These are phyloP conservation scores for Seiridium cupressi DNA, from an alignment of 2,329 filamentous ascomycete species.

Conservation along the genomic window DNA sequence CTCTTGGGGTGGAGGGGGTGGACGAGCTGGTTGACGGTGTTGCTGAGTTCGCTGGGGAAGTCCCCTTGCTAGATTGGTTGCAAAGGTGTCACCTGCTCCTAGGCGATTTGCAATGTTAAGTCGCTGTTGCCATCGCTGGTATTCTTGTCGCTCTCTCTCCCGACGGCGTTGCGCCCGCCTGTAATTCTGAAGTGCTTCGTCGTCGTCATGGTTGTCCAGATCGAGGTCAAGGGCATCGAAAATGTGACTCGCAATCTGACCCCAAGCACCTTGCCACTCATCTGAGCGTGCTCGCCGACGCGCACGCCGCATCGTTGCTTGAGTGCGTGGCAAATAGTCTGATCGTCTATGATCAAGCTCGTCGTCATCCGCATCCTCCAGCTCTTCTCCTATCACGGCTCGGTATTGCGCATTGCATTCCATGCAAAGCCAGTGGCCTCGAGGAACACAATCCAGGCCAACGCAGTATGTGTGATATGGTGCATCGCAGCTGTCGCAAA, in stretches of 20 bases:
- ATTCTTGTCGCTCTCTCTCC: slow-evolving; percentile 55
- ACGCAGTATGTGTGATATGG: slow-evolving; percentile 92
- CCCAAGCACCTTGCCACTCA: slow-evolving; percentile 89
- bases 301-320: slow-evolving; percentile 54
- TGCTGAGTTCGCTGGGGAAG: slow-evolving; percentile 63
- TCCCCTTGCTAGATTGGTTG: slow-evolving; percentile 53
- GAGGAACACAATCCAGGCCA: slow-evolving; percentile 73
- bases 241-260: slow-evolving; percentile 58
- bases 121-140: slow-evolving; percentile 77
- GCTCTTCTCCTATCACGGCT: slow-evolving; percentile 43
- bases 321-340: slow-evolving; percentile 51
- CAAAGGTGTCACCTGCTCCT: slow-evolving; percentile 72
- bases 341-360: slow-evolving; percentile 23
- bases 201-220: slow-evolving; percentile 83
- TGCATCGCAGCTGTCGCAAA: slow-evolving; percentile 89
- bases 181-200: slow-evolving; percentile 53
- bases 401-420: slow-evolving; percentile 56
- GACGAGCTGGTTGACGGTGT: slow-evolving; percentile 50
- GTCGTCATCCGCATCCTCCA: slow-evolving; percentile 27
- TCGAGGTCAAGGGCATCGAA: slow-evolving; percentile 72
- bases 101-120: slow-evolving; percentile 79
- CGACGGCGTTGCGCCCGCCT: slow-evolving; percentile 51
- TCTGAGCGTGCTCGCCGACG: slow-evolving; percentile 66
- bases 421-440: slow-evolving; percentile 87
- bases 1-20: slow-evolving; percentile 59